phyloP scores from a whole-genome alignment of 2,329 filamentous ascomycete species.

The Fusarium cicatricum region DNA sequence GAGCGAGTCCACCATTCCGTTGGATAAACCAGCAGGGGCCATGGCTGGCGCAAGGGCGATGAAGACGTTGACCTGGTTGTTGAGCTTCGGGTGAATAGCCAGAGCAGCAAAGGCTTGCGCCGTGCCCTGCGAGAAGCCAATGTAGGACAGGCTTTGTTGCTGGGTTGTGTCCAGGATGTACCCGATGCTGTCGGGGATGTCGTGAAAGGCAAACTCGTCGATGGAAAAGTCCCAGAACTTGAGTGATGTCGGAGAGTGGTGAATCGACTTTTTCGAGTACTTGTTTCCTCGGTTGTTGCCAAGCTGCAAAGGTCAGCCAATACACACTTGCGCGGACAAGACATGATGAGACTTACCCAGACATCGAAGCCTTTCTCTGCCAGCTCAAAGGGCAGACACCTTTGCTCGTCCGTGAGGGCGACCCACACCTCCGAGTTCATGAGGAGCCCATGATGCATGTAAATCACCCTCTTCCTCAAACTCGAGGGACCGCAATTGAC shows the following conservation, averaged over 20 bases:
- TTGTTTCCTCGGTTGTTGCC: constrained; percentile 99
- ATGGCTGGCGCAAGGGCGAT: constrained; percentile 96
- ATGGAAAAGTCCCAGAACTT: constrained; percentile 98
- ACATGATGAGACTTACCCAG: constrained; percentile 67
- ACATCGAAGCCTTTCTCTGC: constrained; percentile 95
- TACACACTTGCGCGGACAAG: background rate
- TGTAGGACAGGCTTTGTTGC: constrained; percentile 88
- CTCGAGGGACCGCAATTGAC: constrained; percentile 78
- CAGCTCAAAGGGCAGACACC: constrained; percentile 87
- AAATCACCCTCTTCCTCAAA: constrained; percentile 84
- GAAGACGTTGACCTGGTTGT: constrained; percentile 93
- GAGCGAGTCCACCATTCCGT: constrained; percentile 89
- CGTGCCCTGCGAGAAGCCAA: constrained; percentile 97
- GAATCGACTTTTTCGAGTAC: constrained; percentile 94
- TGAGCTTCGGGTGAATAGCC: constrained; percentile 90
- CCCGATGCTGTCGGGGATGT: constrained; percentile 93
- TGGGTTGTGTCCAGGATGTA: constrained; percentile 88
- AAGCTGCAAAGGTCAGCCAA: constrained; percentile 62
- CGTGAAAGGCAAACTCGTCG: constrained; percentile 96
- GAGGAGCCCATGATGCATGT: constrained; percentile 92
- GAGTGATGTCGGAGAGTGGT: constrained; percentile 74
- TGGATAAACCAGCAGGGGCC: constrained; percentile 90
- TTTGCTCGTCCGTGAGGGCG: constrained; percentile 84
- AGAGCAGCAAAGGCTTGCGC: constrained; percentile 95
- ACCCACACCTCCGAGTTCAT: constrained; percentile 99